Evolutionary conservation across 2,329 filamentous ascomycete genomes (phyloP), one percentile per base, ranked within the genome.

Genomic region (Davidsoniella australis): DNA sequence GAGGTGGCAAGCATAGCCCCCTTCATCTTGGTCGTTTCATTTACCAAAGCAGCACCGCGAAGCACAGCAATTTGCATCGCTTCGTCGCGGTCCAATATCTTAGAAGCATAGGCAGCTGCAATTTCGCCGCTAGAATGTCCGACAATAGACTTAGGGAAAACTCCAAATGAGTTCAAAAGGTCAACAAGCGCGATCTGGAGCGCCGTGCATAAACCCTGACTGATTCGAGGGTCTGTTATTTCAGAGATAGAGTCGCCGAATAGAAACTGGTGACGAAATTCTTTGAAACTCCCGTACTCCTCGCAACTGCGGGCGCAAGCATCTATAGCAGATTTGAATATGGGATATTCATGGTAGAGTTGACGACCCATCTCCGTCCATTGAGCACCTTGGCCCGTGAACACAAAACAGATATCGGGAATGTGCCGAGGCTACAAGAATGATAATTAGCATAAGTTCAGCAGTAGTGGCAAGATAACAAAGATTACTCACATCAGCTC

Each of bases 161-260:
- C 52, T 2, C 56, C 55, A 44, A 59, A 64, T 2, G 51, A 50
- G n/a, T 53, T 43, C 16, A 64, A 54, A 0, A 66, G 54, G 7
- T 67, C 60, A 1, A 67, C 59, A 0, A 70, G 54, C 2, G 57
- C 67, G 1, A 72, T 51, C 50, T 71, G 68, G 0, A 72, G 17
- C 0, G 66, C 65, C 0, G 67, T 69, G 33, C 62, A 69, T 0
- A 66, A 39, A 0, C 68, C 62, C 48, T 71, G 68, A 8, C 59
- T 60, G 12, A 60, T 45, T 8, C 57, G 54, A 1, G 61, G 56
- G 10, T 56, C 51, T 14, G 58, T 50, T 10, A 43, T 33, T 1
- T 9, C 8, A 10, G 29, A 33, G 29, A 33, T 33, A 33, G 29
- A 33, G 8, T 33, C 12, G 4, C 29, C 12, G 29, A 33, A 33